Base-by-base conservation (phyloP, 306 rosid species). In the Quercus cerris region DNA sequence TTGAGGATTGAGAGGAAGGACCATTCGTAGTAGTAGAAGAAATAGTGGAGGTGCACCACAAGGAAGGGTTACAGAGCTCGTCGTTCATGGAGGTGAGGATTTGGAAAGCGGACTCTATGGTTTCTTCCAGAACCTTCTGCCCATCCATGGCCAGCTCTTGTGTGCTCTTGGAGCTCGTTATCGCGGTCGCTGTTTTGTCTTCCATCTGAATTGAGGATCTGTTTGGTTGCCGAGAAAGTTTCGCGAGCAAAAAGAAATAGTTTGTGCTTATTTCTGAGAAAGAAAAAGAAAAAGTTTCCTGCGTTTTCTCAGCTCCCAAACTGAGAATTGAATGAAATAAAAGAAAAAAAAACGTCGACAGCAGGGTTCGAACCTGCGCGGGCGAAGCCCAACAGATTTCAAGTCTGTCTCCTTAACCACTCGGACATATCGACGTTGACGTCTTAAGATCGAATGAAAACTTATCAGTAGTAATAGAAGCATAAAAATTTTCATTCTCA, bases 51-150 rank as follows among this genome's bases (percentile, higher is more conserved):
- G 94, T 87, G 75, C 93, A 84, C 97, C 99, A 96, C 46, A 93
- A 82, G 10, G 88, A 63, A 22, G 98, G 97, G 81, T 93, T 93
- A 84, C 98, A 91, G 77, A 96, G 98, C 81, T 91, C 98, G 80
- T 96, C 97, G 80, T 96, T 96, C 99, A 96, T 93, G 76, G 98
- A 93, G 77, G 90, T 88, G 63, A 96, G 96, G 88, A 96, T 93
- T 87, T 90, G 94, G 73, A 86, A 94, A 78, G 99, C 97, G 30
- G 89, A 75, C 77, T 94, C 90, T 0, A 91, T 94, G 18, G 99
- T 94, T 81, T 91, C 97, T 81, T 91, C 94, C 4, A 96, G 84
- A 82, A 91, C 89, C 87, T 83, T 90, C 80, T 87, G 92, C 3
- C 98, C 99, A 73, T 96, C 97, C 74, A 89, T 80, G 9, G 99